phyloP scores from a whole-genome alignment of 1,284 basidiomycete species.

The Heterobasidion parviporum region DNA sequence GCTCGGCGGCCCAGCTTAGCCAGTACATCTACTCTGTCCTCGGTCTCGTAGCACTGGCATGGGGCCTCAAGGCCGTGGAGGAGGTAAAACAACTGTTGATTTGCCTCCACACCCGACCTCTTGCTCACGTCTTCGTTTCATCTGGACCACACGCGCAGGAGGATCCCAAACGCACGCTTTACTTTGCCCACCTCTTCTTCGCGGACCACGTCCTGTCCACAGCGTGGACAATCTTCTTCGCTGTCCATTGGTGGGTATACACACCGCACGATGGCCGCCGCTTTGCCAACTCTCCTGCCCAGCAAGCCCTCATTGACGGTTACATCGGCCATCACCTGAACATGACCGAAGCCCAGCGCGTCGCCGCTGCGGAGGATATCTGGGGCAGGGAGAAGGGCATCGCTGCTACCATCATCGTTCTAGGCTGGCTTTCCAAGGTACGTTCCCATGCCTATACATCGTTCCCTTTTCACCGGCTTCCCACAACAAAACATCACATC shows the following conservation, averaged over 20 bases:
- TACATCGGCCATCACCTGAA: slow-evolving; percentile 39
- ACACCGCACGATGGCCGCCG: slow-evolving; percentile 85
- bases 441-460: slow-evolving; percentile 15
- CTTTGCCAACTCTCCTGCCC: slow-evolving; percentile 76
- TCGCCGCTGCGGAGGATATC: slow-evolving; percentile 65
- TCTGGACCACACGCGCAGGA: slow-evolving; percentile 47
- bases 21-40: slow-evolving; percentile 90
- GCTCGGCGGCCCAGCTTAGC: slow-evolving; percentile 84
- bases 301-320: slow-evolving; percentile 69
- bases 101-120: slow-evolving; percentile 4
- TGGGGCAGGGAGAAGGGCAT: slow-evolving; percentile 89
- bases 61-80: slow-evolving; percentile 83
- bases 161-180: slow-evolving; percentile 74
- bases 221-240: slow-evolving; percentile 88
- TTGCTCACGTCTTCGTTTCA: slow-evolving; percentile 7
- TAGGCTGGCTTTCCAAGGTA: slow-evolving; percentile 90
- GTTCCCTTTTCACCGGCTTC: background rate
- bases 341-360: slow-evolving; percentile 58
- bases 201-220: slow-evolving; percentile 93
- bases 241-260: slow-evolving; percentile 83
- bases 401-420: slow-evolving; percentile 68
- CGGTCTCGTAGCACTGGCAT: slow-evolving; percentile 74
- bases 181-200: slow-evolving; percentile 89
- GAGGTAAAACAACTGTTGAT: slow-evolving; percentile 38
- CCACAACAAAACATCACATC: background rate